These are phyloP conservation scores for Cordyceps cateniannulata DNA, from an alignment of 2,329 filamentous ascomycete genomes.

Conservation along the genomic window DNA sequence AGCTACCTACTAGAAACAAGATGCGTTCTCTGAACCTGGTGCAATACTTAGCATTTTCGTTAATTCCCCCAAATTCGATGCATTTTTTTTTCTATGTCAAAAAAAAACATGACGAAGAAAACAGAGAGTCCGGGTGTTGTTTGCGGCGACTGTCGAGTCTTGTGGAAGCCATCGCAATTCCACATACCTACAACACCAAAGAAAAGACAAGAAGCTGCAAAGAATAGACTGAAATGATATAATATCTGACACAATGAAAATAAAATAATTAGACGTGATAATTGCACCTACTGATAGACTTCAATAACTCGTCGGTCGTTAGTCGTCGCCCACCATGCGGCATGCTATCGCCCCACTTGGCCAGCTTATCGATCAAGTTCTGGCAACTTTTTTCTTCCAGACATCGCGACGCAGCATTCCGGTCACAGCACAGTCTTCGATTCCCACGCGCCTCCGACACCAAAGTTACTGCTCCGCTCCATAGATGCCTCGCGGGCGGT, in stretches of 20 bases:
- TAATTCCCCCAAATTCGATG: no score
- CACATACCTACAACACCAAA: no score
- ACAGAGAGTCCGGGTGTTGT: no score
- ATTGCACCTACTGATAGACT: not conserved
- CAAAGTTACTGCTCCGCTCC: not conserved
- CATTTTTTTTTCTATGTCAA: no score
- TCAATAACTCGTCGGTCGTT: not conserved
- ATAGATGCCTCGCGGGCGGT: constrained; percentile 26
- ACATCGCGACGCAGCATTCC: constrained; percentile 10
- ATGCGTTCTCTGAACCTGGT: no score
- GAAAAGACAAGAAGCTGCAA: no score
- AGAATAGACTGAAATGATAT: no score
- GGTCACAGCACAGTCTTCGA: not conserved
- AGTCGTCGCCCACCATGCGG: constrained; percentile 12
- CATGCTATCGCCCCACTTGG: constrained; percentile 13
- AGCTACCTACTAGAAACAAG: no score
- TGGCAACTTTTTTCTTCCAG: constrained; percentile 11
- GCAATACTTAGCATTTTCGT: no score
- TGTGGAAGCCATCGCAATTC: no score
- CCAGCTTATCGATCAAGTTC: constrained; percentile 5
- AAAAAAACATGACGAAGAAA: no score
- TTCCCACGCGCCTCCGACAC: not conserved
- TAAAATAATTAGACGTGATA: not conserved
- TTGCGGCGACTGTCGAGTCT: no score
- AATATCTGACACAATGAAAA: not conserved